Base-by-base conservation (phyloP, 2,329 filamentous ascomycete species). In the Pseudopithomyces maydicus region DNA sequence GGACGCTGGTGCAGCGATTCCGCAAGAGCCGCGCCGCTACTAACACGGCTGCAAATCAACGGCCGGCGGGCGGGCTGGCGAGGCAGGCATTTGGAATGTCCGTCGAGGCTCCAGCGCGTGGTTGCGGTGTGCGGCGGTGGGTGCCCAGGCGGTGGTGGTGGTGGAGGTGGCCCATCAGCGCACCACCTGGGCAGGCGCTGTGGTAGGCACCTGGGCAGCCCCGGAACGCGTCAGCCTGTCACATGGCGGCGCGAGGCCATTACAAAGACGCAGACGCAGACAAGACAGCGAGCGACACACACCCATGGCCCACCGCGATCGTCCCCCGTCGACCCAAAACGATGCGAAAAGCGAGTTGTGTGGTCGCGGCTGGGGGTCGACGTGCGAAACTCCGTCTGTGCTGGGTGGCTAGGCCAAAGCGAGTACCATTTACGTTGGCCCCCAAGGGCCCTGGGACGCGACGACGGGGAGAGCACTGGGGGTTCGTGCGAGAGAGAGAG, bases 391-490 rank as follows among this genome's bases (percentile, higher is more conserved):
- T 32, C 46, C 33, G 46, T 22, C 32, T 50, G 47, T 20, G 46
- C 35, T 22, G 36, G 47, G 32, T 29, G 32, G 45, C 47, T 50
- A 50, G 47, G 35, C 47, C 47, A 32, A 41, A 36, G 35, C 11
- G 33, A 48, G 47, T 41, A 20, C 22, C 8, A 22, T 14, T 50
- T 50, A 35, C 35, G 47, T 35, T 29, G 46, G 46, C 46, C 46
- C 46, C 46, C 33, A 39, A 39, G 10, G 20, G 41, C 10, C 41
- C 38, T 41, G 4, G 26, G 26, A 5, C 26, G 26, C 8, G 26
- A 8, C 8, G 26, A 29, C 26, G 26, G 8, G 5, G 26, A 29
- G 26, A 29, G 26, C n/a, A n/a, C n/a, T n/a, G n/a, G 8, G 26
- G 26, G 26, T 29, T 29, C 26, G 26, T 8, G 26, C 26, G 26